phyloP scores from a whole-genome alignment of 345 rosid species.

The Salix dunnii region DNA sequence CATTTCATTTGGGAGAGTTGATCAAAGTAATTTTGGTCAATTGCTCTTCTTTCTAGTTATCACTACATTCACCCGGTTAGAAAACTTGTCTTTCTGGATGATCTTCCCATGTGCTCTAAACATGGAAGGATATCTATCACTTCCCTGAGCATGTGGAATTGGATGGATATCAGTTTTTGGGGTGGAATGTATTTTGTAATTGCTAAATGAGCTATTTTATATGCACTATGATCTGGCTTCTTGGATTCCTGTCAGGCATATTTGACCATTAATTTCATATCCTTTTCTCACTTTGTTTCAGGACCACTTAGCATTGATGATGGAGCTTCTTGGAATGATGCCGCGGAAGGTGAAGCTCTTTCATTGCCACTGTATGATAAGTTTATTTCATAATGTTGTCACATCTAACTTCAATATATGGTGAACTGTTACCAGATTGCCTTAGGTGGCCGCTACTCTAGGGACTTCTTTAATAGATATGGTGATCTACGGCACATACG shows the following conservation, averaged over 20 bases:
- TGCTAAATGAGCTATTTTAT: neutral
- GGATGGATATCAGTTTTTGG: neutral
- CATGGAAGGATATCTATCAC: neutral
- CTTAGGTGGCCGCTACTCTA: slow-evolving; percentile 66
- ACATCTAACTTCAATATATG: slow-evolving; percentile 1
- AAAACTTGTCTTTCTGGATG: neutral
- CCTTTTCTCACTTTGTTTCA: slow-evolving; percentile 18
- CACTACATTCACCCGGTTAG: neutral
- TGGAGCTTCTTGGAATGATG: slow-evolving; percentile 83
- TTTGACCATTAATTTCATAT: neutral
- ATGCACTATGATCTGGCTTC: neutral
- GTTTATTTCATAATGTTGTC: neutral
- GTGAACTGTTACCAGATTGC: slow-evolving; percentile 45
- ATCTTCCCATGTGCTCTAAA: neutral
- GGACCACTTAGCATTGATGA: slow-evolving; percentile 77
- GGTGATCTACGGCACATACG: slow-evolving; percentile 73
- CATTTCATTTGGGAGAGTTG: neutral
- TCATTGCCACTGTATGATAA: slow-evolving; percentile 1
- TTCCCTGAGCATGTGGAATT: neutral
- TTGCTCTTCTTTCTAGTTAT: neutral
- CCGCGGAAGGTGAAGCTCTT: slow-evolving; percentile 62
- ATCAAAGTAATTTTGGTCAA: neutral
- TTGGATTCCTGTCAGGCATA: neutral
- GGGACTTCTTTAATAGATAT: slow-evolving; percentile 63
- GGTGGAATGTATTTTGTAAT: neutral